Conservation (phyloP, 202 grass and related monocot genomes). For the Setaria italica region DNA sequence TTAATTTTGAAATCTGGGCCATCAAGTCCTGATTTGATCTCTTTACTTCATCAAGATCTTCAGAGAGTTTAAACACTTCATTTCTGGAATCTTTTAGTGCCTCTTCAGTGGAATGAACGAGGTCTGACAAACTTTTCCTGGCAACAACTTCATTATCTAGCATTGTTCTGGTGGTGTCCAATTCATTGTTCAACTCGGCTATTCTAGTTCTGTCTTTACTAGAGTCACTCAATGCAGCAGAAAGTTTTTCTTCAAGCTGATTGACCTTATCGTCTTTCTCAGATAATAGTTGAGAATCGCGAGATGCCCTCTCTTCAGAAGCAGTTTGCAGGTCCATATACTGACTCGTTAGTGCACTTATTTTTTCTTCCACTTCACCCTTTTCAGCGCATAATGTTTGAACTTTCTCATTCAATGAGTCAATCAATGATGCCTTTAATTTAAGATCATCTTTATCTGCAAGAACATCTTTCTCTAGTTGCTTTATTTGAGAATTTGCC, state of each 20-base stretch:
- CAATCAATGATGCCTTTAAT: constrained; percentile 63
- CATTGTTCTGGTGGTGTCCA: constrained; percentile 57
- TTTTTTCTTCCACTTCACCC: constrained; percentile 60
- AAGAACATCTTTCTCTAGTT: constrained; percentile 70
- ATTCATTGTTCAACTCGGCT: constrained; percentile 65
- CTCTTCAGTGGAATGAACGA: constrained; percentile 69
- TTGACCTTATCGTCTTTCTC: constrained; percentile 70
- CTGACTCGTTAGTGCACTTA: constrained; percentile 60
- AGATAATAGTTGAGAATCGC: constrained; percentile 64
- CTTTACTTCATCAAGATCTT: constrained; percentile 66
- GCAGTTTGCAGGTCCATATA: constrained; percentile 62
- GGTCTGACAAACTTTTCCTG: constrained; percentile 62
- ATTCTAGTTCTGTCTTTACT: constrained; percentile 58
- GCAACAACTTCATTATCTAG: constrained; percentile 66
- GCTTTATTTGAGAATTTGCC: constrained; percentile 72
- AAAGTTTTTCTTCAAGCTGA: constrained; percentile 78
- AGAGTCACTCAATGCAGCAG: constrained; percentile 60
- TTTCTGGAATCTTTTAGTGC: constrained; percentile 64
- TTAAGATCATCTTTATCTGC: constrained; percentile 66
- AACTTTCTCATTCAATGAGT: constrained; percentile 75
- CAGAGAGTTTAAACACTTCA: constrained; percentile 66
- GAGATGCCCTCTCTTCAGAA: constrained; percentile 66
- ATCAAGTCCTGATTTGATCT: constrained; percentile 68
- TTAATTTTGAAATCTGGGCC: constrained; percentile 63
- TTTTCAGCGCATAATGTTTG: constrained; percentile 58